phyloP scores from a whole-genome alignment of 768 basidiomycete genomes.

The Leccinum ochraceum region DNA sequence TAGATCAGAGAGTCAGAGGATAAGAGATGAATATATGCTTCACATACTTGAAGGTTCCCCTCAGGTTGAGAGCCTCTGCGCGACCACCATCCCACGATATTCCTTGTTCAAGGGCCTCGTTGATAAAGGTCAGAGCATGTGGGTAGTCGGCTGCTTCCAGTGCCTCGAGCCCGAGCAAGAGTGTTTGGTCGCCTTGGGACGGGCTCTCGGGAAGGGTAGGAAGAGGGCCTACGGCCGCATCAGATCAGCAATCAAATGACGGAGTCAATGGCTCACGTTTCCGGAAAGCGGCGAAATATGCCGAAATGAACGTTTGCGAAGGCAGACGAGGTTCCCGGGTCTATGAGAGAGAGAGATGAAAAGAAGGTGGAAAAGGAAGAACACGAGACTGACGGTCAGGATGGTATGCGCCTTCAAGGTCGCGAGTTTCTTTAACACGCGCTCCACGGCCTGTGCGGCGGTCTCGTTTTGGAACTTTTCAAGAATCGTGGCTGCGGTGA shows the following conservation, averaged over 20 bases:
- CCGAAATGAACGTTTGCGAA: constrained; percentile 87
- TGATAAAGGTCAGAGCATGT: constrained; percentile 76
- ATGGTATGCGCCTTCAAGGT: constrained; percentile 67
- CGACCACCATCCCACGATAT: constrained; percentile 72
- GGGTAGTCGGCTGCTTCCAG: constrained; percentile 82
- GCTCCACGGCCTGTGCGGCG: constrained; percentile 81
- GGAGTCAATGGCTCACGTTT: constrained; percentile 53
- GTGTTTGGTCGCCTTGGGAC: constrained; percentile 79
- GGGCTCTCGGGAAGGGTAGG: constrained; percentile 75
- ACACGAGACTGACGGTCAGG: constrained; percentile 49
- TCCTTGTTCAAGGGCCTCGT: constrained; percentile 86
- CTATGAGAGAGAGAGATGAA: constrained; percentile 20
- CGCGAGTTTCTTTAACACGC: constrained; percentile 86
- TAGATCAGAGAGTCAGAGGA: background rate
- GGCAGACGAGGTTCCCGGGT: constrained; percentile 82
- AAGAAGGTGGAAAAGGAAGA: background rate
- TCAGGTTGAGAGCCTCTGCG: constrained; percentile 88
- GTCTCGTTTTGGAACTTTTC: constrained; percentile 86
- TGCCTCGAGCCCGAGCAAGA: constrained; percentile 79
- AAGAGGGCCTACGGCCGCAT: constrained; percentile 48
- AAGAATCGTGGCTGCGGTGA: constrained; percentile 94
- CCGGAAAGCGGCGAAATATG: constrained; percentile 97
- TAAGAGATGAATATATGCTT: background rate
- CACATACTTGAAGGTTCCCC: constrained; percentile 92
- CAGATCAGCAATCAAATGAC: constrained; percentile 3